These are phyloP conservation scores for Entonaema liquescens DNA, from an alignment of 495 filamentous ascomycete genomes.

Conservation along the genomic window DNA sequence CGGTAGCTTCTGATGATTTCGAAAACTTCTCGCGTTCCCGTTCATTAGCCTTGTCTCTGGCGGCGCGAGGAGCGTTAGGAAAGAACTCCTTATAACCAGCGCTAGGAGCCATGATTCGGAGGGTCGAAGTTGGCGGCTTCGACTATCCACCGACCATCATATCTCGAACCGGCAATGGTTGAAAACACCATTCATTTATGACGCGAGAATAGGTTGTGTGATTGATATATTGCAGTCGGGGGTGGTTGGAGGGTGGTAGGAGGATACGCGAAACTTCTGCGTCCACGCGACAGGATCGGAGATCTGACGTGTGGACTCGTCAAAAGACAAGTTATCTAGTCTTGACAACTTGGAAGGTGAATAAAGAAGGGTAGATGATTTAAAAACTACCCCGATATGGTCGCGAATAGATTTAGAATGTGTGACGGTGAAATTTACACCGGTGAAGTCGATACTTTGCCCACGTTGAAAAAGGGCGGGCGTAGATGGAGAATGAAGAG, in stretches of 20 bases:
- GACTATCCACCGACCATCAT: conserved; percentile 64
- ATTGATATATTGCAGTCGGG: conserved; percentile 27
- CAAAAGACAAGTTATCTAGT: conserved; percentile 30
- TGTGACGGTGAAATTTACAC: conserved; percentile 11
- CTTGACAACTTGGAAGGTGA: conserved; percentile 16
- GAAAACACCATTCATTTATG: conserved; percentile 54
- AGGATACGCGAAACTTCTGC: conserved; percentile 47
- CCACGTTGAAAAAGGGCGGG: conserved; percentile 31
- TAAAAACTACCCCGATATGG: conserved; percentile 30
- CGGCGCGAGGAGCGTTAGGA: conserved; percentile 76
- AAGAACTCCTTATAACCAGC: conserved; percentile 92
- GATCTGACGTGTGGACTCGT: conserved; percentile 49
- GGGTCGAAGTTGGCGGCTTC: conserved; percentile 52
- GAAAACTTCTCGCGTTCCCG: conserved; percentile 55
- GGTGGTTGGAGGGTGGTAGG: conserved; percentile 13
- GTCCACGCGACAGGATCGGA: conserved; percentile 52
- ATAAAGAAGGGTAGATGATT: background rate
- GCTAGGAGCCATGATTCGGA: conserved; percentile 75
- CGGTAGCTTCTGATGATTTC: conserved; percentile 57
- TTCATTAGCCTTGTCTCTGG: conserved; percentile 64
- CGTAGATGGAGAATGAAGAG: conserved; percentile 44
- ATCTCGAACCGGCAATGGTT: conserved; percentile 53
- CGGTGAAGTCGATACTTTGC: conserved; percentile 26
- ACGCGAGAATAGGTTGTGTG: conserved; percentile 8
- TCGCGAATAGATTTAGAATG: conserved; percentile 27